These are phyloP conservation scores for Berkeleyomyces rouxiae DNA, from an alignment of 2,329 filamentous ascomycete genomes.

Conservation along the genomic window DNA sequence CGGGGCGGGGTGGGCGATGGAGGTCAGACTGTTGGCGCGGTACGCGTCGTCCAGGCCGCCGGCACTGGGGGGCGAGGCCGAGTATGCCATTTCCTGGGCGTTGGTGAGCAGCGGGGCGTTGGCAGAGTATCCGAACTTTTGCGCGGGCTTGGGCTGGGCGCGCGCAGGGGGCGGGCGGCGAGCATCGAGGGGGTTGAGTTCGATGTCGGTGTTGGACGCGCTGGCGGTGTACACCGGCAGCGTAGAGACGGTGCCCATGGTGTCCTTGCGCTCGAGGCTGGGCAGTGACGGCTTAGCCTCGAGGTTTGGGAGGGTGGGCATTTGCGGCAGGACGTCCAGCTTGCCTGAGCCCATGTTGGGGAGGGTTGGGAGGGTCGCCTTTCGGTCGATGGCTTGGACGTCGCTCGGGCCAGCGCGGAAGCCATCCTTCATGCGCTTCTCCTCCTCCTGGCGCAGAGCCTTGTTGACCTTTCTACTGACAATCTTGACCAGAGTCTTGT, in stretches of 20 bases:
- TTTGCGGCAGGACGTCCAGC: conserved; percentile 36
- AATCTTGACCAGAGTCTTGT: conserved; percentile 66
- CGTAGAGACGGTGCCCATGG: conserved; percentile 30
- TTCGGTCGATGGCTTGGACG: conserved; percentile 31
- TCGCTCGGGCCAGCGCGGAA: conserved; percentile 36
- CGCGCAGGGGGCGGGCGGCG: conserved; percentile 32
- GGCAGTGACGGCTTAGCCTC: conserved; percentile 11
- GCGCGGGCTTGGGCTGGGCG: conserved; percentile 28
- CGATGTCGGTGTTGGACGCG: conserved; percentile 37
- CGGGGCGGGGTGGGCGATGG: neutral
- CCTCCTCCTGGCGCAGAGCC: conserved; percentile 64
- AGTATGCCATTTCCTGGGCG: conserved; percentile 28
- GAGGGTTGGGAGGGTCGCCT: conserved; percentile 48
- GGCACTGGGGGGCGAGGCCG: neutral
- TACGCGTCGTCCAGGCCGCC: neutral
- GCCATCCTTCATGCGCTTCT: conserved; percentile 36
- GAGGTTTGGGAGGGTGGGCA: conserved; percentile 39
- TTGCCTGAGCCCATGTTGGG: conserved; percentile 25
- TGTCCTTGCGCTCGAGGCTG: conserved; percentile 38
- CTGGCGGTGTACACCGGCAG: conserved; percentile 46
- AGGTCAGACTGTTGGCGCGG: neutral
- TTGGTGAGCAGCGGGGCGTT: conserved; percentile 44
- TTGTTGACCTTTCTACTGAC: conserved; percentile 78
- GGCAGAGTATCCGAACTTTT: conserved; percentile 42
- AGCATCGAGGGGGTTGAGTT: conserved; percentile 32